phyloP scores from a whole-genome alignment of 306 rosid species.

The Senna tora region DNA sequence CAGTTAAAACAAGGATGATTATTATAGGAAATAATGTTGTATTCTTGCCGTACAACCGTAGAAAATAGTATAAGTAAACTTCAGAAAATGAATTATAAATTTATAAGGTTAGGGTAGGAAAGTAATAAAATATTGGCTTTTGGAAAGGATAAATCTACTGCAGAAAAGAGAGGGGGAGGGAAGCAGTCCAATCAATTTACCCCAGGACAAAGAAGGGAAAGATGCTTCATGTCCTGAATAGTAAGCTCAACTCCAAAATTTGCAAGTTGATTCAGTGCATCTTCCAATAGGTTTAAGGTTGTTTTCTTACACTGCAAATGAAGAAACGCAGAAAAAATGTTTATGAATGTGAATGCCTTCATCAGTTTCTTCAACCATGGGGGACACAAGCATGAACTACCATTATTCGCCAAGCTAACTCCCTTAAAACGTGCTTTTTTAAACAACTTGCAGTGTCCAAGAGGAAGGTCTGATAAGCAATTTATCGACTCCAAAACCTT shows the following conservation, averaged over 20 bases:
- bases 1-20: background rate
- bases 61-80: constrained; percentile 11
- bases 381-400: constrained; percentile 71
- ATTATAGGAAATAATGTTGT: background rate
- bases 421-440: constrained; percentile 46
- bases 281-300: constrained; percentile 49
- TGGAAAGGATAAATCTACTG: constrained; percentile 10
- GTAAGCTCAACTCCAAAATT: constrained; percentile 57
- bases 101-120: background rate
- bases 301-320: constrained; percentile 53
- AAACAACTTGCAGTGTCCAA: constrained; percentile 68
- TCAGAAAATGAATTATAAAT: constrained; percentile 22
- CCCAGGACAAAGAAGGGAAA: constrained; percentile 74
- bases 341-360: constrained; percentile 78
- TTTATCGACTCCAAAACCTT: constrained; percentile 63
- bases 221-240: constrained; percentile 60
- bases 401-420: constrained; percentile 29
- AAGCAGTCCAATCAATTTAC: constrained; percentile 45
- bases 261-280: constrained; percentile 57
- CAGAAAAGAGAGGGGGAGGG: background rate
- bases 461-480: constrained; percentile 64
- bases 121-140: background rate
- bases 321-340: constrained; percentile 61
- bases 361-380: constrained; percentile 73
- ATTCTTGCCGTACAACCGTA: constrained; percentile 10